Percentiles rank a stretch among this genome's conserved stretches.
Conservation (phyloP, 2,329 filamentous ascomycete genomes). For the Penicillium sumatraense region DNA sequence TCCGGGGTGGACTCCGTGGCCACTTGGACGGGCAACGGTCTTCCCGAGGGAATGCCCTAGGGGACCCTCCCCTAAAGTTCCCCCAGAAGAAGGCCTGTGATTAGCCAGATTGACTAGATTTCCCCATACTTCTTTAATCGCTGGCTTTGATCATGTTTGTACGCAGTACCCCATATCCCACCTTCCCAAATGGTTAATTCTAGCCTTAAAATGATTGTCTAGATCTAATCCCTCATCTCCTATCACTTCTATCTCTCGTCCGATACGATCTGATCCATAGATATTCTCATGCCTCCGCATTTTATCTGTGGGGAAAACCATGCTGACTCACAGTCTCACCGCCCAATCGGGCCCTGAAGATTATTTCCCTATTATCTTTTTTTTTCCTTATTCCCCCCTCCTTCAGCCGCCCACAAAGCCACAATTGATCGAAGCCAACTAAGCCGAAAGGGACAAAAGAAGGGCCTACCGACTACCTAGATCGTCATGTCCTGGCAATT, state of each 20-base stretch:
- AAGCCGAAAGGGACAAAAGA: conserved; percentile 3
- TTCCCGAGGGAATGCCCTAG: conserved; percentile 23
- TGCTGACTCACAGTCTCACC: conserved; percentile 30
- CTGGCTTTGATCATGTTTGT: no score
- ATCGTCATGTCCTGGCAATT: conserved; percentile 36
- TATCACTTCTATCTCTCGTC: conserved; percentile 4
- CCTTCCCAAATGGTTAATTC: background rate
- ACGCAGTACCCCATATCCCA: background rate
- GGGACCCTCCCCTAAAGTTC: conserved; percentile 15
- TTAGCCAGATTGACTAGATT: no score
- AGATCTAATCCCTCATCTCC: background rate
- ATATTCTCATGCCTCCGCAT: background rate
- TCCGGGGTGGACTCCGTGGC: conserved; percentile 19
- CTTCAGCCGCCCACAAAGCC: conserved; percentile 6
- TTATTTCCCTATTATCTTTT: conserved; percentile 15
- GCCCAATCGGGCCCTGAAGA: conserved; percentile 20
- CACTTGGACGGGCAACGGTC: no score
- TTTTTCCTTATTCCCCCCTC: background rate
- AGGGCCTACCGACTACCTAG: background rate
- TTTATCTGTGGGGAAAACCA: conserved; percentile 17
- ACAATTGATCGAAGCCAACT: background rate
- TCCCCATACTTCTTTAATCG: background rate
- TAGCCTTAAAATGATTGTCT: background rate
- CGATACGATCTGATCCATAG: conserved; percentile 4
- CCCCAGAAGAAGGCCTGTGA: no score